Conservation (phyloP, 257 asterid genomes). For the Solanum phureja region DNA sequence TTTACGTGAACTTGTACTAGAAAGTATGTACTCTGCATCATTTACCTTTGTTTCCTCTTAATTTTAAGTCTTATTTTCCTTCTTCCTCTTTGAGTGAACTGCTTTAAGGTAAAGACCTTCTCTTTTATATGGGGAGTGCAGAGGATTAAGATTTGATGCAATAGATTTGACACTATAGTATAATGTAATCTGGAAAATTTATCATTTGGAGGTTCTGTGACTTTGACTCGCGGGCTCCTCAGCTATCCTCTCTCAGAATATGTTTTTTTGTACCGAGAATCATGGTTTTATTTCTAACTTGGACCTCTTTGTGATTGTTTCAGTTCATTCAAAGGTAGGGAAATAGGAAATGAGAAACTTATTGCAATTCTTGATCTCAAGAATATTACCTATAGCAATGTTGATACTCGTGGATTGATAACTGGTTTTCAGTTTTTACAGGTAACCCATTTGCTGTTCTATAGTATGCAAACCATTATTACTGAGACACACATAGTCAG, state of each 20-base stretch:
- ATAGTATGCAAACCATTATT: neutral
- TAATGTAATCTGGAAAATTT: neutral
- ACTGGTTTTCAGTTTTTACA: constrained; percentile 72
- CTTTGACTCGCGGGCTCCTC: neutral
- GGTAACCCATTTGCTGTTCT: neutral
- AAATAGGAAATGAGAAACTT: constrained; percentile 59
- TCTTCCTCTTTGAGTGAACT: no score
- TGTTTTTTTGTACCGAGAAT: neutral
- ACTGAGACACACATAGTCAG: neutral
- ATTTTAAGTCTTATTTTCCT: no score
- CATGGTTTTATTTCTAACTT: neutral
- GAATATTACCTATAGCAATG: constrained; percentile 43
- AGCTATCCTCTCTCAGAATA: neutral
- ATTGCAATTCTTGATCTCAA: constrained; percentile 53
- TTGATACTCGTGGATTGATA: constrained; percentile 62
- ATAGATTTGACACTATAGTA: neutral
- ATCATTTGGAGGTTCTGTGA: neutral
- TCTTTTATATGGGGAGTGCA: no score
- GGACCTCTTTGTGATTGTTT: constrained; percentile 5
- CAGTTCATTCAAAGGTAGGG: constrained; percentile 53
- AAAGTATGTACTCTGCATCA: no score
- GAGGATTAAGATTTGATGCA: neutral
- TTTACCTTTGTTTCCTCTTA: no score
- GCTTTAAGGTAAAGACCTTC: no score
- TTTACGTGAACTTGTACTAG: no score